These are phyloP conservation scores for Fraxinus floribunda DNA, from an alignment of 305 asterid species.

Conservation along the genomic window DNA sequence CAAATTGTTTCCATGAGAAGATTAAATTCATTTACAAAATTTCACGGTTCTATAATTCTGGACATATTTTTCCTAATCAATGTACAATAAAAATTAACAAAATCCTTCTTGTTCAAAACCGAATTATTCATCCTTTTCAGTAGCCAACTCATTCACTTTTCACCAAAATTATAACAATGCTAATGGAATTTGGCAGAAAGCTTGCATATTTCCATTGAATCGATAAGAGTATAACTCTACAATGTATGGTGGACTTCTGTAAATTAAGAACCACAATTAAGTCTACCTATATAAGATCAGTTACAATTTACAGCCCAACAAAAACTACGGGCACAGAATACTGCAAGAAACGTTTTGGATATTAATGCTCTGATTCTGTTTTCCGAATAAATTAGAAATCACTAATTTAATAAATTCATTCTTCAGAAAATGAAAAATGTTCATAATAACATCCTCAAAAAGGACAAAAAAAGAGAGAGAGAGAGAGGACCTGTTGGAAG, in stretches of 20 bases:
- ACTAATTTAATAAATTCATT: neutral
- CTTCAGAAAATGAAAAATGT: neutral
- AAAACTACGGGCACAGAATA: neutral
- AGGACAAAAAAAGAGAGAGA: neutral
- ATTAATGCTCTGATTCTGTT: neutral
- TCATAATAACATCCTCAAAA: neutral
- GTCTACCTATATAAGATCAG: neutral
- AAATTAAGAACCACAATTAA: no score
- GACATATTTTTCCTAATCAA: neutral
- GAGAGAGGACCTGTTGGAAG: slow-evolving; percentile 69
- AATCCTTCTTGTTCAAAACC: neutral
- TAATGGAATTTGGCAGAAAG: neutral
- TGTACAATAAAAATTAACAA: neutral
- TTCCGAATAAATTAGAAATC: neutral
- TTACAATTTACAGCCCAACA: neutral
- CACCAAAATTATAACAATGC: neutral
- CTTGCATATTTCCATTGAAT: neutral
- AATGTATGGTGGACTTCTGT: neutral
- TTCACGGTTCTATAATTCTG: neutral
- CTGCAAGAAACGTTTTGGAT: neutral
- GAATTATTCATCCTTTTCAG: neutral
- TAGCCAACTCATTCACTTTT: neutral
- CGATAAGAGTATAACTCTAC: neutral
- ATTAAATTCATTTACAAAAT: neutral
- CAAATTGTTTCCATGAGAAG: neutral